Conservation (phyloP, 2,329 filamentous ascomycete species). For the Pleurostoma richardsiae region DNA sequence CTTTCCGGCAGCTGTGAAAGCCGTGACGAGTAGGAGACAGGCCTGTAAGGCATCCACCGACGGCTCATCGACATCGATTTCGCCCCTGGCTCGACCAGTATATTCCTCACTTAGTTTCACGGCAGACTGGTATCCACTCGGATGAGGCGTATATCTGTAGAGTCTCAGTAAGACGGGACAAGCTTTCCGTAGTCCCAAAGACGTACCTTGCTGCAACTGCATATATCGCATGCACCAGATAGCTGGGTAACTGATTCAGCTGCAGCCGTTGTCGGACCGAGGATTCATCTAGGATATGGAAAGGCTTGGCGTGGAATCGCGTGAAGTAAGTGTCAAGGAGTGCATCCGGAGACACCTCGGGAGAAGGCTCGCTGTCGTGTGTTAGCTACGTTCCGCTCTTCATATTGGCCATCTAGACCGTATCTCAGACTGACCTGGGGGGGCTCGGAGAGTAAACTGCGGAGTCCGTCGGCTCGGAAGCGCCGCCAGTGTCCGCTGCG, state of each 20-base stretch:
- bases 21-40: conserved; percentile 68
- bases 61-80: conserved; percentile 75
- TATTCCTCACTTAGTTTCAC: conserved; percentile 68
- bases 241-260: conserved; percentile 57
- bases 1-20: conserved; percentile 71
- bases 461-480: conserved; percentile 27
- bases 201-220: conserved; percentile 58
- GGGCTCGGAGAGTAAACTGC: conserved; percentile 37
- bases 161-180: conserved; percentile 12
- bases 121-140: conserved; percentile 62
- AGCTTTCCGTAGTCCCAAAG: background rate
- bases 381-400: conserved; percentile 3
- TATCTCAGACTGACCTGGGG: conserved; percentile 22
- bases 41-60: conserved; percentile 74
- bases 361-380: conserved; percentile 36
- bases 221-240: conserved; percentile 52
- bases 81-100: conserved; percentile 60
- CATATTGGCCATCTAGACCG: background rate
- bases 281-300: conserved; percentile 74
- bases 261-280: conserved; percentile 68
- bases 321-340: conserved; percentile 76
- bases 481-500: conserved; percentile 27
- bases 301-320: conserved; percentile 76
- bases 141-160: conserved; percentile 64
- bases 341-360: conserved; percentile 49